Evolutionary conservation across 2,329 filamentous ascomycete species (phyloP).

Genomic region (Teratosphaeria destructans): DNA sequence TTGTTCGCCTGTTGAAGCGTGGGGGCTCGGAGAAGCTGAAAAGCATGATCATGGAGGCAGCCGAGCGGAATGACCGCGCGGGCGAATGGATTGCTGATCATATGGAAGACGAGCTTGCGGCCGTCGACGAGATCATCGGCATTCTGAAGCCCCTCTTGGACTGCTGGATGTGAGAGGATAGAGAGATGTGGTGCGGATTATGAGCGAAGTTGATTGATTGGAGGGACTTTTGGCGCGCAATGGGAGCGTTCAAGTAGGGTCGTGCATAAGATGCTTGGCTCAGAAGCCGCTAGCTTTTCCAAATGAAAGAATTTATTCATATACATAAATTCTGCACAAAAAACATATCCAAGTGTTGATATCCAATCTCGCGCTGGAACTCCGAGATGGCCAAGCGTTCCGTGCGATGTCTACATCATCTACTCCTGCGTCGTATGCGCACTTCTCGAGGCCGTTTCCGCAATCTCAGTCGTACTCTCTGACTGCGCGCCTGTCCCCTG

Average conservation of each 20-base stretch:
- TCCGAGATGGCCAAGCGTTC: not conserved
- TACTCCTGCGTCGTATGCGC: not conserved
- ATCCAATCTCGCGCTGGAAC: not conserved
- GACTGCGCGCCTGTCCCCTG: not conserved
- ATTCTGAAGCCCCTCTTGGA: constrained; percentile 12
- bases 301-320: not conserved
- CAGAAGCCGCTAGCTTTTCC: not conserved
- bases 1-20: constrained; percentile 24
- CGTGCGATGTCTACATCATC: not conserved
- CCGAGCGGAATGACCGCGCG: constrained; percentile 12
- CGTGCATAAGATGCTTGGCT: not conserved
- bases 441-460: not conserved
- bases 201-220: too few relatives aligned
- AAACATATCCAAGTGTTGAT: not conserved
- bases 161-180: constrained; percentile 13
- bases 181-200: not conserved
- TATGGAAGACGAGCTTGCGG: constrained; percentile 17
- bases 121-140: constrained; percentile 13
- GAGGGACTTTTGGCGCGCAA: not conserved
- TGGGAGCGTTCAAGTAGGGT: not conserved
- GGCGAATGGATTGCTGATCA: constrained; percentile 23
- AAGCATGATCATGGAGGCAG: constrained; percentile 10
- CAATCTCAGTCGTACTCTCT: not conserved
- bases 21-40: constrained; percentile 16
- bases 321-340: not conserved